Evolutionary conservation across 371 early-diverging fungal genomes (phyloP), one percentile per base, ranked within the genome.

Genomic region (Mortierella sp.): DNA sequence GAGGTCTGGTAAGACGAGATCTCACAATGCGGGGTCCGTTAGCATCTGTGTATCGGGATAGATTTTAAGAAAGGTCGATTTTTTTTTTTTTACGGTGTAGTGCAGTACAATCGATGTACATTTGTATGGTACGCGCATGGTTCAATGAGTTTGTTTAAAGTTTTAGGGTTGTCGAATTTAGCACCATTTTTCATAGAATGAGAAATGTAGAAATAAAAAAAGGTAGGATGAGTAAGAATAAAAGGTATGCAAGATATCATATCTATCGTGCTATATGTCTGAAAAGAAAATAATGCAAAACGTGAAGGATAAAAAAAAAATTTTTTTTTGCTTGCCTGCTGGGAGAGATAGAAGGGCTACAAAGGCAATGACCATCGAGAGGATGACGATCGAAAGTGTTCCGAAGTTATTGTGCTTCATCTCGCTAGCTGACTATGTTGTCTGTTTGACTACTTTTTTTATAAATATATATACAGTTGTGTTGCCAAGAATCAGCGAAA

Each of bases 261-360:
- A 47, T 47, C 40, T 40, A 9, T 40, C 40, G 13, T 40, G 6
- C 6, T 40, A 40, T 9, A 40, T 40, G 40, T 9, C 13, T 9
- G 9, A 40, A 56, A 56, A 28, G 57, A 28, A 56, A 56, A 23
- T 51, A 51, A 51, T n/a, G 17, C 5, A 6, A 51, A 51, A 51
- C 6, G 17, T 51, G 15, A 23, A 51, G 9, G 23, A 7, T 15
- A 51, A 6, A 23, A 51, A n/a, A 51, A n/a, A 23, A n/a, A n/a
- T n/a, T n/a, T 49, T 5, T 4, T 49, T 3, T 29, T 64, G 22
- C 67, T 67, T 67, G 60, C 67, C 67, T 62, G 69, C 37, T 55
- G 61, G 42, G 35, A 40, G 15, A 26, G 69, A 53, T 6, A 40
- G 3, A 32, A 66, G 58, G 17, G 31, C 47, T 9, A 57, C 8